These are phyloP conservation scores for Huiozyma sinensis DNA, from an alignment of 805 yeast species.

Conservation along the genomic window DNA sequence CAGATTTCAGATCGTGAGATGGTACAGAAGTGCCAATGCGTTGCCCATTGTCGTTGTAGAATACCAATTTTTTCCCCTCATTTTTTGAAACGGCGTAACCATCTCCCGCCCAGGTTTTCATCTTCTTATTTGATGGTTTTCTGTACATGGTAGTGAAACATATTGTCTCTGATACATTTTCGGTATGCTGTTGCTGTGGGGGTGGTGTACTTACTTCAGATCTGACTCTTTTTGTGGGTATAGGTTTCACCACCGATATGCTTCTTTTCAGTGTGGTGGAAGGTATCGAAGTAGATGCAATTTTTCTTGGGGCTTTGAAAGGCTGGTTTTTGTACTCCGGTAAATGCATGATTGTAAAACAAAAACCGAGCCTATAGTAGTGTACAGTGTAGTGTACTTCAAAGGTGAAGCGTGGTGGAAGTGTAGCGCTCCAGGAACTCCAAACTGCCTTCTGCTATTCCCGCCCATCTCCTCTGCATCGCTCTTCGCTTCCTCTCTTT, in stretches of 20 bases:
- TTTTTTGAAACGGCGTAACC: slow-evolving; percentile 41
- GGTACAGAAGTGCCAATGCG: slow-evolving; percentile 18
- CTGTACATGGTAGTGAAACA: slow-evolving; percentile 47
- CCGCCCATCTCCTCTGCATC: no score
- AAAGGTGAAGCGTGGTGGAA: no score
- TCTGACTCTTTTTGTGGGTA: background rate
- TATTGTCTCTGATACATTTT: background rate
- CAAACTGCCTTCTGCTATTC: no score
- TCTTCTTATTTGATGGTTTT: slow-evolving; percentile 61
- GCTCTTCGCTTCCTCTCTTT: background rate
- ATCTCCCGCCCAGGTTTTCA: slow-evolving; percentile 94
- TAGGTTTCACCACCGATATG: background rate
- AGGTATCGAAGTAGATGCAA: background rate
- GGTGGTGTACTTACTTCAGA: background rate
- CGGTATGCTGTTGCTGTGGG: no score
- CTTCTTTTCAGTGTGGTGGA: background rate
- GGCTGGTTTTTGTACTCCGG: slow-evolving; percentile 35
- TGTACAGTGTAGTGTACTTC: no score
- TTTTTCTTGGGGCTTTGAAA: slow-evolving; percentile 38
- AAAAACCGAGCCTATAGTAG: no score
- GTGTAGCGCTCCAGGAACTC: no score
- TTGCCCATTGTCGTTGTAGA: slow-evolving; percentile 22
- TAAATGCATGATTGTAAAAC: slow-evolving; percentile 9
- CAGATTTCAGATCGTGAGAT: slow-evolving; percentile 9
- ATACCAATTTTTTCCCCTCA: slow-evolving; percentile 13